Base-by-base conservation (phyloP, 164 flowering plant genomes). In the Annona cherimola region DNA sequence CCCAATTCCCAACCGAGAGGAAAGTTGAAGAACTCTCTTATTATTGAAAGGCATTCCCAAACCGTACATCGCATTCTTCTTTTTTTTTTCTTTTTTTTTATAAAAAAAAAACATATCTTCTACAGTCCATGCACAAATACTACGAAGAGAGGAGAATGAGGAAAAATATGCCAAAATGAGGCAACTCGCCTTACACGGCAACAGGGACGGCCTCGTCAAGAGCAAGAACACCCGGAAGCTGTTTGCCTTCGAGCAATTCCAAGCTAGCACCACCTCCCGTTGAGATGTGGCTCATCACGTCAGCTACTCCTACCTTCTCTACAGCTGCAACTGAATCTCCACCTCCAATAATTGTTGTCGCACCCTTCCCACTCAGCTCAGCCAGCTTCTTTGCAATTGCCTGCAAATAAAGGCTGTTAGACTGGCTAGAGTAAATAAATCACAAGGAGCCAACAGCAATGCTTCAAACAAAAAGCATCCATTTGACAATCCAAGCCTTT, bases 311-410 rank as follows among this genome's bases (percentile, higher is more conserved):
- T 4, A 71, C 86, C 75, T 85, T 80, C 82, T 87, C 88, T 35
- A 85, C 87, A 9, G 89, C 89, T n/a, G 86, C 87, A 76, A 86
- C 89, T 12, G 88, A 86, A 57, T 86, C 89, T 14, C 89, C 89
- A 71, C 89, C 89, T 74, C 87, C 89, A 1, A 86, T 86, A 73
- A 86, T 86, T n/a, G 89, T 86, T 1, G 84, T 86, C 66, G 84
- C 89, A 11, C 84, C 86, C 62, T 83, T 84, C 26, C 78, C 82
- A 26, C 83, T 81, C 26, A 86, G 86, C 1, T 84, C 87, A 12
- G 89, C 89, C 72, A 86, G 63, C 76, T 86, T 82, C 75, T 82
- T 79, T 11, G 89, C 87, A 35, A 84, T 79, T 19, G 83, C 82
- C 87, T 86, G 80, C 46, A 50, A 55, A 41, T 26, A 41, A 35